Percentiles rank a stretch among this genome's conserved stretches.
phyloP scores from a whole-genome alignment of 2,329 filamentous ascomycete genomes.

The Hymenoscyphus infarciens region DNA sequence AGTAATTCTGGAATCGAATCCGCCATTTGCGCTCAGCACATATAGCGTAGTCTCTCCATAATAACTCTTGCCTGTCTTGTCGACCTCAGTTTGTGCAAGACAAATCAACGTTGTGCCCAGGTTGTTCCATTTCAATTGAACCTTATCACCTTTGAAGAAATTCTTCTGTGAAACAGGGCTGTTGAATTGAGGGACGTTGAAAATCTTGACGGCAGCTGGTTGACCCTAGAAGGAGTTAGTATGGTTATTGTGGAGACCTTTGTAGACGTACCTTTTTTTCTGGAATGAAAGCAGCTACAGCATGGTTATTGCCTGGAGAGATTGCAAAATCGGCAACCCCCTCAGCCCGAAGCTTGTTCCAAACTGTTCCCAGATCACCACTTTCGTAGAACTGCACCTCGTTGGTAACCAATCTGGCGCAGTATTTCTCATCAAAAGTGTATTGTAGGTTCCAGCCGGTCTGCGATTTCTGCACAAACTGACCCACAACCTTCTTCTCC shows the following conservation, averaged over 20 bases:
- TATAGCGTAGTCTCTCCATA: constrained; percentile 98
- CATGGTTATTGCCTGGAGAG: constrained; percentile 83
- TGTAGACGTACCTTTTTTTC: constrained; percentile 74
- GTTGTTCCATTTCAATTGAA: constrained; percentile 97
- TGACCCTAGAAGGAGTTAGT: constrained; percentile 65
- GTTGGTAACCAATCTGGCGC: constrained; percentile 90
- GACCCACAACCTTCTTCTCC: constrained; percentile 73
- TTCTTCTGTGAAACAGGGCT: constrained; percentile 90
- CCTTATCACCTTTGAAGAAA: constrained; percentile 99
- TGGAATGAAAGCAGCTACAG: constrained; percentile 90
- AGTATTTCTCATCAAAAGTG: constrained; percentile 87
- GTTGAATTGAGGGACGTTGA: constrained; percentile 83
- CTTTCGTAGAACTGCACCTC: constrained; percentile 97
- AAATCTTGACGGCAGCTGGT: constrained; percentile 91
- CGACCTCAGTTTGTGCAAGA: constrained; percentile 94
- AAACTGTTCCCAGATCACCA: constrained; percentile 77
- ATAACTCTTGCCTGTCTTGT: constrained; percentile 98
- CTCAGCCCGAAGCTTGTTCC: constrained; percentile 93
- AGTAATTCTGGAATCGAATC: constrained; percentile 86
- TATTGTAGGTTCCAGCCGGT: constrained; percentile 98
- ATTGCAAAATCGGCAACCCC: constrained; percentile 86
- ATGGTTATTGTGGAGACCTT: background rate
- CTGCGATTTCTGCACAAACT: constrained; percentile 94
- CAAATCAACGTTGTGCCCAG: constrained; percentile 89
- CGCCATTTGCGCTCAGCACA: constrained; percentile 84